A percentile compares a stretch with the other conserved stretches of the same genome.
Evolutionary conservation across 148 eudicot genomes (phyloP).

Genomic region (Diospyros kaki): DNA sequence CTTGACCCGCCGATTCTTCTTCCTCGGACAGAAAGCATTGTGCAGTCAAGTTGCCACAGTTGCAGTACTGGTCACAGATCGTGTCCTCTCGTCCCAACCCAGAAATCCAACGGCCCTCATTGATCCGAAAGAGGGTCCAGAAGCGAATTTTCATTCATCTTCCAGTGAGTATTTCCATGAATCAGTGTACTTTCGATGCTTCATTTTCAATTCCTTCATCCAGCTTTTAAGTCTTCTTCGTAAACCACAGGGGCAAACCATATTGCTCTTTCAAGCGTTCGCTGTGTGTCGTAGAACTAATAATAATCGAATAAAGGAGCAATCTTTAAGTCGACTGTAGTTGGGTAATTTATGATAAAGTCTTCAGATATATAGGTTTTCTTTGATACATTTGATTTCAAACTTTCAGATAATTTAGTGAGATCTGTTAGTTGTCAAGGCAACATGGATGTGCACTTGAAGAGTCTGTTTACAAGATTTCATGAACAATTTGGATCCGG

Average conservation of each 20-base stretch:
- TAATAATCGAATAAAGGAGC: not conserved
- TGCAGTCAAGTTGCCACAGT: no score
- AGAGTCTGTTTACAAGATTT: constrained; percentile 49
- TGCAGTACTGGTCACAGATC: no score
- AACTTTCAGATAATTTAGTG: constrained; percentile 8
- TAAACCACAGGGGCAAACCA: not conserved
- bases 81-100: no score
- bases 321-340: not conserved
- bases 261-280: not conserved
- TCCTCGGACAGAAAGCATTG: no score
- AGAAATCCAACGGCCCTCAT: no score
- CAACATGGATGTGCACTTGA: constrained; percentile 59
- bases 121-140: no score
- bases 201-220: not conserved
- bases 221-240: not conserved
- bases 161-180: not conserved
- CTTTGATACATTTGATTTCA: not conserved
- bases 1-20: no score
- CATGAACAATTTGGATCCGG: constrained; percentile 73
- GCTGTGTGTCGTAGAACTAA: not conserved
- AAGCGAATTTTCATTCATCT: not conserved
- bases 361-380: not conserved
- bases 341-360: not conserved
- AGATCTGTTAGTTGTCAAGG: not conserved
- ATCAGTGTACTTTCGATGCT: not conserved